Conservation (phyloP, 139 green algal genomes). For the Coccomyxa sp. region DNA sequence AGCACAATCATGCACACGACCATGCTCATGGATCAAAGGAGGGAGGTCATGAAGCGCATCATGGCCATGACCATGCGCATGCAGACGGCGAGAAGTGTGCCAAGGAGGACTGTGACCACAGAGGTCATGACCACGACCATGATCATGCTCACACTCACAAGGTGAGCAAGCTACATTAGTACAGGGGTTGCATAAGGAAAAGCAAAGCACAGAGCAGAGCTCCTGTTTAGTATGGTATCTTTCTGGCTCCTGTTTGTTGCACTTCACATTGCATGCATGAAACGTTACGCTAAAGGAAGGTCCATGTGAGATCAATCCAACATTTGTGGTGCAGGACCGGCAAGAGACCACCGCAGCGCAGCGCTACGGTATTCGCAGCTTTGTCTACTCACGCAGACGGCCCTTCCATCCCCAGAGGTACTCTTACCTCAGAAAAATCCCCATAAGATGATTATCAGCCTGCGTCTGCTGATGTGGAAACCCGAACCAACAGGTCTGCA, state of each 20-base stretch:
- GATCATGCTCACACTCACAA: conserved; percentile 22
- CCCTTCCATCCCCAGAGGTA: conserved; percentile 87
- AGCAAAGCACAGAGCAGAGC: too few relatives aligned
- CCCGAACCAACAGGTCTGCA: too few relatives aligned
- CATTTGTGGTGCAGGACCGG: conserved; percentile 17
- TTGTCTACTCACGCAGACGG: conserved; percentile 78
- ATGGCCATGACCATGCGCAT: conserved; percentile 31
- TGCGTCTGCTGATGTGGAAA: background rate
- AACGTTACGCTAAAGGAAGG: too few relatives aligned
- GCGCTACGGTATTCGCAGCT: conserved; percentile 84
- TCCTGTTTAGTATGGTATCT: too few relatives aligned
- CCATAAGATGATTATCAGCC: background rate
- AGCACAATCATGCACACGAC: conserved; percentile 25
- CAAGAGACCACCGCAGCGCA: conserved; percentile 51
- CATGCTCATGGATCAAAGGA: background rate
- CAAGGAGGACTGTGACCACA: conserved; percentile 3
- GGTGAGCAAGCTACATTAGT: background rate
- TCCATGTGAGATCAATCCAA: too few relatives aligned
- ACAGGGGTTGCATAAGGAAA: too few relatives aligned
- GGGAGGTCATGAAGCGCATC: conserved; percentile 10
- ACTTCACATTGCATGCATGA: too few relatives aligned
- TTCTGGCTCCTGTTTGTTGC: too few relatives aligned
- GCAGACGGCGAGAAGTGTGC: conserved; percentile 1
- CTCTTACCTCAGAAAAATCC: too few relatives aligned
- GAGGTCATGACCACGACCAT: conserved; percentile 6